Base-by-base conservation (phyloP, 331 rosid genomes). In the Acacia pycnantha region DNA sequence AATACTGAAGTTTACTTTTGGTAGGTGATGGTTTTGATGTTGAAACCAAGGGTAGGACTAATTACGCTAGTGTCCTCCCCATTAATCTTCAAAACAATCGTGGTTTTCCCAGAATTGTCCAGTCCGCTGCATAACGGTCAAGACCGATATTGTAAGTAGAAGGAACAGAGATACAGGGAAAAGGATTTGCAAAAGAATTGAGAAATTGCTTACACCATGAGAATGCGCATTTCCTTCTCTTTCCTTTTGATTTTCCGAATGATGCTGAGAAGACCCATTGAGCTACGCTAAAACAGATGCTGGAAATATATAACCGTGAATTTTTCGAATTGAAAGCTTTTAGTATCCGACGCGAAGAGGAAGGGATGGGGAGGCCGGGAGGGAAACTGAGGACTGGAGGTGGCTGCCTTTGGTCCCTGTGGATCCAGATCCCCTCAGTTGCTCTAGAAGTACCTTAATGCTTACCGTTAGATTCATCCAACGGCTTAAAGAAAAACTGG, bases 31-130 rank as follows among this genome's bases (percentile, higher is more conserved):
- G 97, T 94, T 90, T 89, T 94, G 90, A 94, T 94, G 89, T 94
- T 94, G 90, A 94, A 94, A 51, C 98, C 98, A 11, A 94, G 92
- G 26, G 98, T 92, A 48, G 94, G 97, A 68, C 94, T 92, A 47
- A 92, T 90, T 51, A 92, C 89, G 47, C 97, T 90, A 24, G 97
- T 94, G 84, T 94, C 98, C 86, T 94, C 97, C 58, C 94, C 95
- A 58, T 89, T 94, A 69, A 94, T 92, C 90, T 90, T 94, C 86
- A 94, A 76, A 73, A 94, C 97, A 43, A 94, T 90, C 47, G 97
- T 92, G 11, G 97, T 90, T 86, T 92, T 92, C 7, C 98, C 98
- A 2, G 97, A 94, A 88, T 92, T 92, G 79, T 92, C 97, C 79
- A 94, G 92, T 33, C 98, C 97, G 19, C 98, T 91, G 85, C 84